Evolutionary conservation across 768 basidiomycete genomes (phyloP).

Genomic region (Phanerodontia chrysosporium): DNA sequence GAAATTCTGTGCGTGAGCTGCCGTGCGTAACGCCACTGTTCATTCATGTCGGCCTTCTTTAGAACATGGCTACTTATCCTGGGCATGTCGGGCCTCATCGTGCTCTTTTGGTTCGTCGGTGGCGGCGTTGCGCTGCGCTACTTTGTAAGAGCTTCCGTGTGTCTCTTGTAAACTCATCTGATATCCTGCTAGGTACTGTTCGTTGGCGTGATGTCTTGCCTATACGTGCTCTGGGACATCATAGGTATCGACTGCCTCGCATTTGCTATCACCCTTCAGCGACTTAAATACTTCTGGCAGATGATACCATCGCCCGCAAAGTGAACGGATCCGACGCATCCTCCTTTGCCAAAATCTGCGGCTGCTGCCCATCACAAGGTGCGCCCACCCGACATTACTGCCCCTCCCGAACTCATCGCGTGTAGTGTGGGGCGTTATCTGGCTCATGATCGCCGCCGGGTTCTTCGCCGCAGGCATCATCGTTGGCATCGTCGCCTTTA

Average conservation of each 20-base stretch:
- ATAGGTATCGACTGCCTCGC: constrained; percentile 45
- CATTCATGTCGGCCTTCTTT: too few relatives aligned
- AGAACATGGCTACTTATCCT: constrained; percentile 79
- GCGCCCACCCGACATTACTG: too few relatives aligned
- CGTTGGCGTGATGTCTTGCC: constrained; percentile 82
- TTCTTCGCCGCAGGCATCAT: constrained; percentile 77
- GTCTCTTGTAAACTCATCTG: too few relatives aligned
- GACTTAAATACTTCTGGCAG: constrained; percentile 31
- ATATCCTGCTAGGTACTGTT: constrained; percentile 70
- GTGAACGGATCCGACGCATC: constrained; percentile 87
- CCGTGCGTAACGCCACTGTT: background rate
- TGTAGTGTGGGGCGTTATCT: constrained; percentile 84
- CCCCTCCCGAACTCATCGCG: too few relatives aligned
- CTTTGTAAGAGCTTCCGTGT: constrained; percentile 46
- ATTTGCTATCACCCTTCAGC: too few relatives aligned
- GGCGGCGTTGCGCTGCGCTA: constrained; percentile 74
- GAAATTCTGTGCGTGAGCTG: constrained; percentile 60
- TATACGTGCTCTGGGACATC: constrained; percentile 88
- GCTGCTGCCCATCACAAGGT: constrained; percentile 84
- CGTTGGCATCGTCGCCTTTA: constrained; percentile 78
- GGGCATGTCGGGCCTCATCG: constrained; percentile 74
- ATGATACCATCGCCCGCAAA: constrained; percentile 81
- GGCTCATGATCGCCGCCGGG: constrained; percentile 69
- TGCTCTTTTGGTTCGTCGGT: constrained; percentile 81
- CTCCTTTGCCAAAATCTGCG: constrained; percentile 79